A percentile compares a stretch with the other conserved stretches of the same genome.
These are phyloP conservation scores for Mycothermus thermophilus DNA, from an alignment of 495 filamentous ascomycete species.

Conservation along the genomic window DNA sequence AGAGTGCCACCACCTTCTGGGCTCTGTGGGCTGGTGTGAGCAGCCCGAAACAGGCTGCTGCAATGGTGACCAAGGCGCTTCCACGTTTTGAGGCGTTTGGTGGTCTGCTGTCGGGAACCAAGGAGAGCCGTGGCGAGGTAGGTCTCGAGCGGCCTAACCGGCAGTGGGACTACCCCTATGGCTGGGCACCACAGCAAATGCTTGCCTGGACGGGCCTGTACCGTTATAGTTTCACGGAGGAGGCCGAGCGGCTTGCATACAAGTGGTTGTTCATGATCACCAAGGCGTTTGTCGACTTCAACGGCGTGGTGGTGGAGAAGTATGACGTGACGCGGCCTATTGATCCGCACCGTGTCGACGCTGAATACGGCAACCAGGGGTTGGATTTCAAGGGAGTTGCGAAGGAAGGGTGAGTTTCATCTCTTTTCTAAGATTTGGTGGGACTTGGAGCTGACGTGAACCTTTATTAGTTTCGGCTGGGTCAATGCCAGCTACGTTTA, in stretches of 20 bases:
- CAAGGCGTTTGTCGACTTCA: slow-evolving; percentile 93
- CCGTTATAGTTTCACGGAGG: slow-evolving; percentile 79
- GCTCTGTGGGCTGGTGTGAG: slow-evolving; percentile 86
- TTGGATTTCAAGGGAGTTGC: slow-evolving; percentile 85
- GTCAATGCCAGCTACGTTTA: slow-evolving; percentile 94
- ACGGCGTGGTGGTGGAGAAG: slow-evolving; percentile 95
- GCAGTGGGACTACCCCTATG: slow-evolving; percentile 97
- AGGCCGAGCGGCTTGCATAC: slow-evolving; percentile 77
- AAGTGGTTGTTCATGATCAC: slow-evolving; percentile 97
- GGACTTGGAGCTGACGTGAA: too few species aligned
- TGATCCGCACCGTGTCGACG: slow-evolving; percentile 82
- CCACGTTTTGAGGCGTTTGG: slow-evolving; percentile 78
- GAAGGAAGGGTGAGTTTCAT: slow-evolving; percentile 71
- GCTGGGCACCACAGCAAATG: slow-evolving; percentile 98
- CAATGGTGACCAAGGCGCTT: slow-evolving; percentile 60
- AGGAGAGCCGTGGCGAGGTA: slow-evolving; percentile 68
- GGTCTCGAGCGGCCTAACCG: slow-evolving; percentile 75
- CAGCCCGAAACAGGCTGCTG: slow-evolving; percentile 61
- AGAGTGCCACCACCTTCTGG: slow-evolving; percentile 89
- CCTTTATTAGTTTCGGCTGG: slow-evolving; percentile 97
- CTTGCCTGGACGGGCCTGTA: slow-evolving; percentile 86
- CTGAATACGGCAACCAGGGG: slow-evolving; percentile 96
- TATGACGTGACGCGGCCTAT: slow-evolving; percentile 87
- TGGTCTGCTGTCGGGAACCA: slow-evolving; percentile 78
- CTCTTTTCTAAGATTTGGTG: background rate